These are phyloP conservation scores for Periconia macrospinosa DNA, from an alignment of 2,329 filamentous ascomycete genomes.

Conservation along the genomic window DNA sequence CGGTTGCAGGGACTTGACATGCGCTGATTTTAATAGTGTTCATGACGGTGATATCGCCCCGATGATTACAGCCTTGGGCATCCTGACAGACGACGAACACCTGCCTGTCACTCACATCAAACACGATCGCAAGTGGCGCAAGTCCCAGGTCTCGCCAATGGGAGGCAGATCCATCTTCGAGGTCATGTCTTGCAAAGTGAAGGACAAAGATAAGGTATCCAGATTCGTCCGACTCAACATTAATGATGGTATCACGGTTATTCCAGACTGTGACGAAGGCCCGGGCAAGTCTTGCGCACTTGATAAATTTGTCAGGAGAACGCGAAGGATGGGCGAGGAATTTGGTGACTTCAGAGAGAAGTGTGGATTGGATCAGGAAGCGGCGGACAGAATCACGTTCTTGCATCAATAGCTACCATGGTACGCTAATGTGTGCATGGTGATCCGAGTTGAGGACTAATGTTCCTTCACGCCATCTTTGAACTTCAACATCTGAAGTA, in stretches of 20 bases:
- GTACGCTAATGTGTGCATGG: not conserved
- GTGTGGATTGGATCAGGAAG: constrained; percentile 50
- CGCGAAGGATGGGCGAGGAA: constrained; percentile 45
- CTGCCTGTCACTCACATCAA: constrained; percentile 53
- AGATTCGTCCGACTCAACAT: constrained; percentile 57
- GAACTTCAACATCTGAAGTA: no score
- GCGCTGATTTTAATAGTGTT: constrained; percentile 39
- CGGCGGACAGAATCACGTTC: constrained; percentile 51
- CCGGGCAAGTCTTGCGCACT: constrained; percentile 54
- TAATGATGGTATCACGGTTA: constrained; percentile 58
- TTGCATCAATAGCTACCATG: constrained; percentile 45
- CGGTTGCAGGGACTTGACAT: not conserved
- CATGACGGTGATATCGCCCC: constrained; percentile 63
- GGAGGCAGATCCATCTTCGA: constrained; percentile 59
- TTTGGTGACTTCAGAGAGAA: constrained; percentile 52
- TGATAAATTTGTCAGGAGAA: constrained; percentile 45
- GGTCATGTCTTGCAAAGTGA: constrained; percentile 46
- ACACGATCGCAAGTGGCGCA: constrained; percentile 54
- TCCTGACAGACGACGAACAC: constrained; percentile 48
- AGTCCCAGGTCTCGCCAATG: constrained; percentile 61
- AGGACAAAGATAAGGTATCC: not conserved
- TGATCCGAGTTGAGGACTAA: not conserved
- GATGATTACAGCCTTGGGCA: constrained; percentile 55
- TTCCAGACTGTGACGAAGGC: constrained; percentile 52
- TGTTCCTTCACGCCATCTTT: not conserved